Base-by-base conservation (phyloP, 805 yeast species). In the Clavispora carvajalis region DNA sequence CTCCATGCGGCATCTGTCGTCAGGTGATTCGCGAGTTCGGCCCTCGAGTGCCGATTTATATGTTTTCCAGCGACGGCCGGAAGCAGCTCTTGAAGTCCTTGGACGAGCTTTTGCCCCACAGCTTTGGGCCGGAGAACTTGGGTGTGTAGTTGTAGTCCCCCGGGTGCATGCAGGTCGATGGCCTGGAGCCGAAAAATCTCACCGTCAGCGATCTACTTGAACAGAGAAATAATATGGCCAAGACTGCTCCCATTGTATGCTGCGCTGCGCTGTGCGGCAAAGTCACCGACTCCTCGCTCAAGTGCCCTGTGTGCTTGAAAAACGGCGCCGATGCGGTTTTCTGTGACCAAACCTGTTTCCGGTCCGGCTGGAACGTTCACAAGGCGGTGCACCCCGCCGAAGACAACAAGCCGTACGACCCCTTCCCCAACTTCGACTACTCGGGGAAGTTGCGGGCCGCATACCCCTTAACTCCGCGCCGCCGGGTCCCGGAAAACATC, bases 1-100 rank as follows among this genome's bases (percentile, higher is more conserved):
- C 90, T 8, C 99, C 99, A 0, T 91, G 99, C 59, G 99, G 99
- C 3, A 82, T 93, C 26, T 91, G 99, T 55, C 71, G 99, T 39
- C 99, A 91, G 61, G 77, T 84, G 40, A 78, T 91, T 23, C 70
- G 96, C 28, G 99, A 91, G 59, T 91, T 90, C 59, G 76, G 80
- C 0, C 54, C 59, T 7, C 67, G 73, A 7, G 55, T 78, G 21
- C 84, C 85, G 0, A 62, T 91, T 2, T 77, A 74, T 57, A 82
- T 91, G 93, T 83, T 80, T 55, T 73, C 77, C 35, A 58, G 56
- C 1, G 73, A 74, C 40, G 87, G 84, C 1, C 53, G 58, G 46
- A 34, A 31, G 17, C 67, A 59, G 48, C 60, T 69, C 29, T 61
- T 69, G 49, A 70, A 69, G 59, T 67, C 77, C 3, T 58, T 87